Evolutionary conservation across 2,329 filamentous ascomycete genomes (phyloP), one percentile per base, ranked within the genome.

Genomic region (Cryphonectria nitschkei): DNA sequence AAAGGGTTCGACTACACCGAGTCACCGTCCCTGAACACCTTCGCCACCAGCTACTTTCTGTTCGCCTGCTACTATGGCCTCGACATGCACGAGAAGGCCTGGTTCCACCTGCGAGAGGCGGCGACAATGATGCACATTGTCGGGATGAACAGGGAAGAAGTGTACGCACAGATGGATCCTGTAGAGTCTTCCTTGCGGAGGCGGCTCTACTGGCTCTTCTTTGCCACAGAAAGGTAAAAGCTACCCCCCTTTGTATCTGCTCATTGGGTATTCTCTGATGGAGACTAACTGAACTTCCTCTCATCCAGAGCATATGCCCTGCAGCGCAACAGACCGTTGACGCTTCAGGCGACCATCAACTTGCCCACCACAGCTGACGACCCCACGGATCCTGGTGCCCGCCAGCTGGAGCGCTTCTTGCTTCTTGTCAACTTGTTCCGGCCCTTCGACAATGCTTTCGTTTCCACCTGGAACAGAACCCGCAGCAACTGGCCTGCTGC

Each of bases 41-140:
- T 93, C 16, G 88, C 90, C 71, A 93, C 91, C n/a, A 94, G 91
- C 68, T 94, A 93, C 80, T 94, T 95, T 78, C 79, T 95, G 37
- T 94, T 93, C 75, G 91, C 88, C 52, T 91, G 90, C 70, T 89
- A 91, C 78, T 91, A 92, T 72, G 90, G 89, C 52, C 82, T 93
- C 63, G 91, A 94, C 73, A 85, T 90, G 78, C 91, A 94, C 78
- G 89, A 92, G 73, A 90, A 90, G 78, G 92, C 92, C 1, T 95
- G 93, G 92, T 94, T 90, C 77, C 89, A 93, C 78, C 83, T 95
- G 13, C 89, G 92, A 37, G 93, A 96, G 80, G 91, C 92, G 7
- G 91, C 89, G 1, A 94, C 92, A 7, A 84, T 95, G 79, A 85
- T 87, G 39, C 85, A 89, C 75, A 86, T 91, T 75, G 79, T 84